Conservation (phyloP, 2,329 filamentous ascomycete genomes). For the Cercospora citrullina region DNA sequence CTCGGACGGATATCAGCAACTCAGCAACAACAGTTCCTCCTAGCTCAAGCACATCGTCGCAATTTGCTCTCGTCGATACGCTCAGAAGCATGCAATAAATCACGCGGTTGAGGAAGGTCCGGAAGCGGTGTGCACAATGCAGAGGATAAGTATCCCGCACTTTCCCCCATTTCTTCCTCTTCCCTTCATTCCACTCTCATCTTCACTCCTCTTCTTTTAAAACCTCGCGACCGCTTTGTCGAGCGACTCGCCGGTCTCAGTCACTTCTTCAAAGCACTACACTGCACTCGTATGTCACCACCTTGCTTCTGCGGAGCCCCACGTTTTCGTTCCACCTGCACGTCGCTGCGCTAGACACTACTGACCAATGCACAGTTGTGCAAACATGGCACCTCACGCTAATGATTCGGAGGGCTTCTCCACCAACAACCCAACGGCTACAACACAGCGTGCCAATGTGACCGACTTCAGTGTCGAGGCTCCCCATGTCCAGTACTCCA, state of each 20-base stretch:
- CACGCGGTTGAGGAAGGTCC: slow-evolving; percentile 22
- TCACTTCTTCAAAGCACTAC: background rate
- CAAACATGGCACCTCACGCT: slow-evolving; percentile 88
- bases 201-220: background rate
- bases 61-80: slow-evolving; percentile 25
- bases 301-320: background rate
- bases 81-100: slow-evolving; percentile 19
- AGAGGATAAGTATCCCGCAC: slow-evolving; percentile 21
- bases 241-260: background rate
- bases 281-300: background rate
- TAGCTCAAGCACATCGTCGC: slow-evolving; percentile 27
- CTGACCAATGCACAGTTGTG: background rate
- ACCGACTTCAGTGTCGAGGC: slow-evolving; percentile 79
- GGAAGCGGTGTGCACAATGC: slow-evolving; percentile 22
- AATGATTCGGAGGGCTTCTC: slow-evolving; percentile 60
- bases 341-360: background rate
- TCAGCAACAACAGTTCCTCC: slow-evolving; percentile 25
- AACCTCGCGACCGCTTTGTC: background rate
- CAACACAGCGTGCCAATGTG: background rate
- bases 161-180: slow-evolving; percentile 22
- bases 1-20: slow-evolving; percentile 15
- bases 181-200: slow-evolving; percentile 15
- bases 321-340: background rate
- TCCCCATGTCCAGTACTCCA: slow-evolving; percentile 88
- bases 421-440: slow-evolving; percentile 47